Percentiles rank a stretch among this genome's conserved stretches.
These are phyloP conservation scores for Rhynchosporium secalis DNA, from an alignment of 2,329 filamentous ascomycete genomes.

Conservation along the genomic window DNA sequence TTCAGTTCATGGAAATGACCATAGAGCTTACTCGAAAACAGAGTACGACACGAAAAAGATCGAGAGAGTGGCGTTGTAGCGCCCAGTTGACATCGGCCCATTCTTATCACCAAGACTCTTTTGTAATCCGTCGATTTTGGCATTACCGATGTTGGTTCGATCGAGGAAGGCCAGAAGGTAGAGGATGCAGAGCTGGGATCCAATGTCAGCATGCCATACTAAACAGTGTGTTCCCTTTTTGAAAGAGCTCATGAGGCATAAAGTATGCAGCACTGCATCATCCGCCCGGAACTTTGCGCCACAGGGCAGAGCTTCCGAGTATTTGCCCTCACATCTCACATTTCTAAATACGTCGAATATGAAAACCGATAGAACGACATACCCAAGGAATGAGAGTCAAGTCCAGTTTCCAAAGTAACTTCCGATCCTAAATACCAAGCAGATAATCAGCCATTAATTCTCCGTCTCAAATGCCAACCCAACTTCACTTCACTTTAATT, in stretches of 20 bases:
- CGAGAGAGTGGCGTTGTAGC: constrained; percentile 75
- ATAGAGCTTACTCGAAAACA: constrained; percentile 56
- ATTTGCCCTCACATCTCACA: background rate
- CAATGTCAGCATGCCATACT: constrained; percentile 18
- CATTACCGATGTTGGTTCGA: constrained; percentile 79
- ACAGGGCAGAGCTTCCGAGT: background rate
- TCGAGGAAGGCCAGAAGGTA: constrained; percentile 76
- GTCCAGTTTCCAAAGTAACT: constrained; percentile 63
- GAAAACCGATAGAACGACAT: constrained; percentile 15
- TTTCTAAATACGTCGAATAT: no score
- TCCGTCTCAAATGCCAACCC: background rate
- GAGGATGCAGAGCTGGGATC: constrained; percentile 61
- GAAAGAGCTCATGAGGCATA: background rate
- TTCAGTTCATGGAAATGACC: background rate
- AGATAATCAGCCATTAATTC: constrained; percentile 2
- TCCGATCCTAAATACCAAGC: constrained; percentile 53
- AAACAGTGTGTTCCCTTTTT: background rate
- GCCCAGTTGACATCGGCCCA: constrained; percentile 52
- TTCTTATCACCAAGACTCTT: constrained; percentile 50
- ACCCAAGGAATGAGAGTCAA: constrained; percentile 60
- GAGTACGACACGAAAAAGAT: constrained; percentile 89
- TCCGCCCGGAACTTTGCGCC: background rate
- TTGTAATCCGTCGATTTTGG: constrained; percentile 61
- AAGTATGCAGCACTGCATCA: background rate
- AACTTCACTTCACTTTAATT: no score